Percentiles rank a stretch among this genome's conserved stretches.
Evolutionary conservation across 768 basidiomycete genomes (phyloP).

Genomic region (Collybia sordida): DNA sequence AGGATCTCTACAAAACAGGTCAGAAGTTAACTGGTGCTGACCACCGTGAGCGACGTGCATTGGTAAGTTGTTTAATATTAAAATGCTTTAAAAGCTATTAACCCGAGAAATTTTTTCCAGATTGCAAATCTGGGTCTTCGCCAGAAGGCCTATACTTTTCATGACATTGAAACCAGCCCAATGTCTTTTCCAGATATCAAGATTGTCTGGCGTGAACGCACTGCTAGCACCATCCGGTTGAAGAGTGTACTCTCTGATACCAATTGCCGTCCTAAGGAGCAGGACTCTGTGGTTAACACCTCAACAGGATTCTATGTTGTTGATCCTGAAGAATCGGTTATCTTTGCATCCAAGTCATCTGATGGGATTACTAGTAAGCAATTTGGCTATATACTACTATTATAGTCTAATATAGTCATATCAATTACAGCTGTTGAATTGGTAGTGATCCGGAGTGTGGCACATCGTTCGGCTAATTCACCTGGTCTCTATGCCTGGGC

Average conservation of each 20-base stretch:
- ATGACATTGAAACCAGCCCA: no score
- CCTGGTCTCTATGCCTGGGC: no score
- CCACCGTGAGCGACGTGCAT: background rate
- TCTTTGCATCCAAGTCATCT: background rate
- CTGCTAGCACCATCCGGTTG: no score
- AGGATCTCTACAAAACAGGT: no score
- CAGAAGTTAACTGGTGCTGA: background rate
- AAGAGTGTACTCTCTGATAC: no score
- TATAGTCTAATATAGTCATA: background rate
- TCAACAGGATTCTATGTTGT: conserved; percentile 3
- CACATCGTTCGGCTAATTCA: no score
- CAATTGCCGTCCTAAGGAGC: background rate
- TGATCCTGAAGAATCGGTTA: no score
- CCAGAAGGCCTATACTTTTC: no score
- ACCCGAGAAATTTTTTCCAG: background rate
- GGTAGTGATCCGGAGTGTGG: background rate
- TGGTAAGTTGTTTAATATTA: background rate
- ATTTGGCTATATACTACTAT: no score
- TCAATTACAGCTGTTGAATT: background rate
- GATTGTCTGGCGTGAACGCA: no score
- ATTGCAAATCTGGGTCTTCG: background rate
- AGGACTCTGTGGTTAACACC: background rate
- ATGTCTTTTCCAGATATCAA: no score
- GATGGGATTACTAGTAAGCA: no score
- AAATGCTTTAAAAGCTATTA: background rate